Percentiles rank a stretch among this genome's conserved stretches.
Conservation (phyloP, 148 eudicot species). For the Diospyros kaki region DNA sequence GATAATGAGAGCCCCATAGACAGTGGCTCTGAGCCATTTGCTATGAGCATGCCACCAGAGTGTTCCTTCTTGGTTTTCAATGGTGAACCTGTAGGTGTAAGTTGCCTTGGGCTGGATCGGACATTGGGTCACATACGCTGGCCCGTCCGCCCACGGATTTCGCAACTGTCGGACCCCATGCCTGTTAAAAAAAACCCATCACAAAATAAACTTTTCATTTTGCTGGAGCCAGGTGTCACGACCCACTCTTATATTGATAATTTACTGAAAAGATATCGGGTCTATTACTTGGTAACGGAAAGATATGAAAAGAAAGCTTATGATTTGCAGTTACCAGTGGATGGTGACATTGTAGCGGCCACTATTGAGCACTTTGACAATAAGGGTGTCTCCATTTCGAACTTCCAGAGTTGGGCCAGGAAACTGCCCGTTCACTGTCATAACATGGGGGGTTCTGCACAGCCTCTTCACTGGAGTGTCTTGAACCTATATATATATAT, state of each 20-base stretch:
- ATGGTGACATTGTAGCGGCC: constrained; percentile 70
- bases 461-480: constrained; percentile 29
- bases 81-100: constrained; percentile 75
- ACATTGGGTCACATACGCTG: constrained; percentile 92
- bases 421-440: constrained; percentile 85
- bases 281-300: no score
- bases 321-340: constrained; percentile 58
- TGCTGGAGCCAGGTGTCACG: no score
- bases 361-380: constrained; percentile 53
- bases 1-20: constrained; percentile 81
- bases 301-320: no score
- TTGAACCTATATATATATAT: no score
- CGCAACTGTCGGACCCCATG: constrained; percentile 89
- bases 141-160: constrained; percentile 99
- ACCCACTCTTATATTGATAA: no score
- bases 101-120: constrained; percentile 87
- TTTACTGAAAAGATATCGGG: no score
- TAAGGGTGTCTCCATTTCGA: constrained; percentile 65
- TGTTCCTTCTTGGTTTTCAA: constrained; percentile 87
- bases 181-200: constrained; percentile 27
- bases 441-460: constrained; percentile 54
- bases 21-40: constrained; percentile 94
- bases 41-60: constrained; percentile 99
- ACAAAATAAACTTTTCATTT: no score
- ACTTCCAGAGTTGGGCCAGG: constrained; percentile 82